Conservation (phyloP, 129 eudicot genomes). For the Oenanthe sinensis region DNA sequence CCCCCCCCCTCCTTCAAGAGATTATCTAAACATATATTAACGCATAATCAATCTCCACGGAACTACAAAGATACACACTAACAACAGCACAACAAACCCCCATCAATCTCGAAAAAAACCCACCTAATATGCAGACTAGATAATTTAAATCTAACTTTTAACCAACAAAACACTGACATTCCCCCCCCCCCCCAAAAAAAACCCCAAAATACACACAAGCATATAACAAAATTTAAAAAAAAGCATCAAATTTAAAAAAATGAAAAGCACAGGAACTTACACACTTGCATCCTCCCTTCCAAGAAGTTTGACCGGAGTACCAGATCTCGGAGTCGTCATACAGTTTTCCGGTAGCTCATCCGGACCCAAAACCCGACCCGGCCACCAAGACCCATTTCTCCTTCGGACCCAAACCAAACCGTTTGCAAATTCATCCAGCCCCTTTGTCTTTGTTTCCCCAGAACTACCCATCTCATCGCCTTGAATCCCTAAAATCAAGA, state of each 20-base stretch:
- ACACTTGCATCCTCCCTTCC: conserved; percentile 80
- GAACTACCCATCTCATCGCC: conserved; percentile 48
- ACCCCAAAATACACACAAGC: background rate
- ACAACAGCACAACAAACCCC: background rate
- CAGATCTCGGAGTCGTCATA: conserved; percentile 44
- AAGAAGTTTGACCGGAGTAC: conserved; percentile 85
- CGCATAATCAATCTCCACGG: background rate
- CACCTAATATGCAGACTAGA: background rate
- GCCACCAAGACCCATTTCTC: conserved; percentile 94
- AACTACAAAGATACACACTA: background rate
- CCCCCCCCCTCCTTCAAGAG: background rate
- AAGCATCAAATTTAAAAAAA: background rate
- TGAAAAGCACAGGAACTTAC: conserved; percentile 40
- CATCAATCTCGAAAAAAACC: background rate
- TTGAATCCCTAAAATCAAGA: conserved; percentile 12
- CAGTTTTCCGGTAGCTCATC: conserved; percentile 58
- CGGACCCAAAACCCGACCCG: conserved; percentile 63
- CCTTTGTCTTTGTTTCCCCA: conserved; percentile 29
- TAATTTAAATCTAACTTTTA: background rate
- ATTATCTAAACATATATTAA: background rate
- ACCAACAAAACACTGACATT: background rate
- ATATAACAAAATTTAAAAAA: background rate
- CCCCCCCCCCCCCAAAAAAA: background rate
- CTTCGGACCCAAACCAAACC: conserved; percentile 91
- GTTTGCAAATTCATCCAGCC: conserved; percentile 45